A percentile compares a stretch with the other conserved stretches of the same genome.
These are phyloP conservation scores for Aspergillus quadrilineatus DNA, from an alignment of 2,329 filamentous ascomycete genomes.

Conservation along the genomic window DNA sequence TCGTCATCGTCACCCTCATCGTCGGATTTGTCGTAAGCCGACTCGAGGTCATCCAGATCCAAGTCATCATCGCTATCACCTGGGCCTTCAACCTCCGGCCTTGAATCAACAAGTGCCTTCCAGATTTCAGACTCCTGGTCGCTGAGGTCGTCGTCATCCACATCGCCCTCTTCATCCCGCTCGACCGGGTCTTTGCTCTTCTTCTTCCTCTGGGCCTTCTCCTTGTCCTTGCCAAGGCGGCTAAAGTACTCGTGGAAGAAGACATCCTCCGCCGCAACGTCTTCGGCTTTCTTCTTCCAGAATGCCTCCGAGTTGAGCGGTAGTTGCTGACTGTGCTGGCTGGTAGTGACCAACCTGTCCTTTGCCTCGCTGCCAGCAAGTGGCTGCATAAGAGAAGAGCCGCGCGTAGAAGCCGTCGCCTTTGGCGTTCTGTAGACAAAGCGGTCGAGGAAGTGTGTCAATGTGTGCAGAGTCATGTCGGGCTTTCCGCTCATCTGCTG, in stretches of 20 bases:
- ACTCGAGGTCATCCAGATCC: slow-evolving; percentile 56
- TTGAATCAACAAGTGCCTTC: slow-evolving; percentile 81
- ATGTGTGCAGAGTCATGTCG: slow-evolving; percentile 82
- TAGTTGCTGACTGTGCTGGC: slow-evolving; percentile 60
- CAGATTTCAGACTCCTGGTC: slow-evolving; percentile 79
- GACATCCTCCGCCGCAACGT: slow-evolving; percentile 86
- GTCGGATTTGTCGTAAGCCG: slow-evolving; percentile 47
- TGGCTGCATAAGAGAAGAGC: slow-evolving; percentile 95
- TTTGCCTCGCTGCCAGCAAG: slow-evolving; percentile 64
- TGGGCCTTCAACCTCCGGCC: slow-evolving; percentile 71
- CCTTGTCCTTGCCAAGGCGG: slow-evolving; percentile 63
- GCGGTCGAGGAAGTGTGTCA: slow-evolving; percentile 94
- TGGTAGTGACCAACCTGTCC: slow-evolving; percentile 60
- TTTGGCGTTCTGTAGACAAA: slow-evolving; percentile 98
- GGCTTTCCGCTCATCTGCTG: slow-evolving; percentile 79
- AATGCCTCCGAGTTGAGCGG: slow-evolving; percentile 84
- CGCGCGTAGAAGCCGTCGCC: slow-evolving; percentile 62
- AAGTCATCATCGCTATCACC: slow-evolving; percentile 57
- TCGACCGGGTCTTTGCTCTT: slow-evolving; percentile 54
- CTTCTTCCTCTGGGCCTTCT: slow-evolving; percentile 44
- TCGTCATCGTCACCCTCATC: slow-evolving; percentile 45
- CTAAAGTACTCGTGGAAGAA: slow-evolving; percentile 99
- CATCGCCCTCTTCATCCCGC: slow-evolving; percentile 41
- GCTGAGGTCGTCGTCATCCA: slow-evolving; percentile 44
- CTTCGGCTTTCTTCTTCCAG: slow-evolving; percentile 84